A percentile compares a stretch with the other conserved stretches of the same genome.
phyloP scores from a whole-genome alignment of 441 rosid species.

The Dalechampia spathulata region DNA sequence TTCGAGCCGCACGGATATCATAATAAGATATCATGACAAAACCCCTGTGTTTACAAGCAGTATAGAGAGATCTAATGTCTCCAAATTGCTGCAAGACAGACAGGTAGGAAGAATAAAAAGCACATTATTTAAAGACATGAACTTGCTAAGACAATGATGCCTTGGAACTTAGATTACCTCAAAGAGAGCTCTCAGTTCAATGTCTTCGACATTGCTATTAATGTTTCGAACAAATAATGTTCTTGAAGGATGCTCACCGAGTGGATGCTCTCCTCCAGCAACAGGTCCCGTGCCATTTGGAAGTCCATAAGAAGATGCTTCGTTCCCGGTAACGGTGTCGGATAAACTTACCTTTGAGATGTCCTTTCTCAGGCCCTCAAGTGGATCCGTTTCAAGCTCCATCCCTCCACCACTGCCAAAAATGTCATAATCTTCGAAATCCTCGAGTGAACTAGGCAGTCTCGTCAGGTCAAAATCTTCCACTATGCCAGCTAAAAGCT shows the following conservation, averaged over 20 bases:
- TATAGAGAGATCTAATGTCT: conserved; percentile 90
- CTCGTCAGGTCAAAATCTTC: conserved; percentile 75
- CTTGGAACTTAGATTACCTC: conserved; percentile 49
- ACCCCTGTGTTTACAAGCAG: conserved; percentile 98
- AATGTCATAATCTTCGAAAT: conserved; percentile 79
- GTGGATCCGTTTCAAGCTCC: conserved; percentile 71
- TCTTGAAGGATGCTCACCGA: conserved; percentile 98
- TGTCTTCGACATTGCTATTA: conserved; percentile 94
- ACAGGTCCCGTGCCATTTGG: conserved; percentile 74
- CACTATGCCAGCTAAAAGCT: conserved; percentile 81
- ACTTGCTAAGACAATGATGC: neutral
- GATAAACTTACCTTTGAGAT: conserved; percentile 58
- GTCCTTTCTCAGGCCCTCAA: conserved; percentile 48
- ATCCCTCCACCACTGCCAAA: conserved; percentile 96
- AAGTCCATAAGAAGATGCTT: conserved; percentile 43
- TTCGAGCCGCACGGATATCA: conserved; percentile 95
- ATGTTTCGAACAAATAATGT: conserved; percentile 96
- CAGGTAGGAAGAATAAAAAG: neutral
- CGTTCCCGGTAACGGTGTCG: conserved; percentile 58
- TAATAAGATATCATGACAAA: conserved; percentile 99
- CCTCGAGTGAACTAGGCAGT: conserved; percentile 65
- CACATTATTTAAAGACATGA: neutral
- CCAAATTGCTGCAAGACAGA: conserved; percentile 78
- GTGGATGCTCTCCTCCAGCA: conserved; percentile 98
- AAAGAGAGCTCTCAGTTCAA: conserved; percentile 73